Conservation (phyloP, 352 stramenopile genomes). For the Blastocystis sp. region DNA sequence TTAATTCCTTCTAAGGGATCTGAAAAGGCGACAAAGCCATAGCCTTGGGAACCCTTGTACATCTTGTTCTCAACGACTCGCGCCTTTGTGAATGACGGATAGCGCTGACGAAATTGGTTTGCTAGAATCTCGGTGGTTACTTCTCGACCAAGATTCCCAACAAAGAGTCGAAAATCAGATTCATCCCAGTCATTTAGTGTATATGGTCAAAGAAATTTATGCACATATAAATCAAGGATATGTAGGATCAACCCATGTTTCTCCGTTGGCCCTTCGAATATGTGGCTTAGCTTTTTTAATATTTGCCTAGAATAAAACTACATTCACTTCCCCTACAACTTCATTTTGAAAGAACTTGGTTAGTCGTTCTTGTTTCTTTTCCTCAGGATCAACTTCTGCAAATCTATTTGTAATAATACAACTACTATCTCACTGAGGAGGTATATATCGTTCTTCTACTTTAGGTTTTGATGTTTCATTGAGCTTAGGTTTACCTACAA, state of each 20-base stretch:
- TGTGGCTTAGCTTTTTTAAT: not conserved
- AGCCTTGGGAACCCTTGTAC: constrained; percentile 40
- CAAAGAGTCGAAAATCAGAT: constrained; percentile 61
- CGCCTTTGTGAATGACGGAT: constrained; percentile 47
- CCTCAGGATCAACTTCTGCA: constrained; percentile 43
- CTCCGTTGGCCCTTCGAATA: constrained; percentile 27
- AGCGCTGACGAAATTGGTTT: constrained; percentile 49
- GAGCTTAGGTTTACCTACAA: not conserved
- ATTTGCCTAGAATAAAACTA: not conserved
- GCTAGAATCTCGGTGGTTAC: constrained; percentile 48
- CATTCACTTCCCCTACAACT: not conserved
- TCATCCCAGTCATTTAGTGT: constrained; percentile 40
- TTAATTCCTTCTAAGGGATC: constrained; percentile 58
- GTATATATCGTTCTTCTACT: constrained; percentile 39
- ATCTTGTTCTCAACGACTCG: constrained; percentile 45
- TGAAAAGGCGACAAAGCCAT: constrained; percentile 64
- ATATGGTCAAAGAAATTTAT: not conserved
- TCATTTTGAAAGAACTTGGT: constrained; percentile 60
- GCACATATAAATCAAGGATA: not conserved
- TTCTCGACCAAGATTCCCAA: constrained; percentile 57
- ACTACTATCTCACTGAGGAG: not conserved
- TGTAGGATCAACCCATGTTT: constrained; percentile 56
- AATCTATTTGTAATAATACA: not conserved
- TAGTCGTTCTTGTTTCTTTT: constrained; percentile 56
- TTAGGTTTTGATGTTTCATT: not conserved